A percentile compares a stretch with the other conserved stretches of the same genome.
These are phyloP conservation scores for Cryphonectria japonica DNA, from an alignment of 2,329 filamentous ascomycete genomes.

Conservation along the genomic window DNA sequence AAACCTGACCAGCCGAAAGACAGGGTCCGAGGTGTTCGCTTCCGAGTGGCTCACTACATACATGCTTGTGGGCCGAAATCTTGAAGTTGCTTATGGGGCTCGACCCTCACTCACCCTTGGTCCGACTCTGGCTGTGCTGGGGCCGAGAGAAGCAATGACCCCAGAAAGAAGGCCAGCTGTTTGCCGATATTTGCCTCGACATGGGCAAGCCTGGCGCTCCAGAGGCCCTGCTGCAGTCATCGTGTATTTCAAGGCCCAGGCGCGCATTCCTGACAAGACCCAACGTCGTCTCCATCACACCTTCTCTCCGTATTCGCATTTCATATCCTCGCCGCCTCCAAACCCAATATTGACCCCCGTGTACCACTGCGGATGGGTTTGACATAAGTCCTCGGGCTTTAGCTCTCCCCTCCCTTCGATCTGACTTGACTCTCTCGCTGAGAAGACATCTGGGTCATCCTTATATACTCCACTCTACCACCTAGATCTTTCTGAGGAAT, in stretches of 20 bases:
- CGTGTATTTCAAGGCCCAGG: constrained; percentile 24
- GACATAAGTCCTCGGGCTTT: not conserved
- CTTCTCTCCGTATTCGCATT: not conserved
- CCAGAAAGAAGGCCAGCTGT: constrained; percentile 24
- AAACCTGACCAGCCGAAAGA: not conserved
- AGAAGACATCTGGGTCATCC: not conserved
- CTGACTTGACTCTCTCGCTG: not conserved
- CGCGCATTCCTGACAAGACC: constrained; percentile 7
- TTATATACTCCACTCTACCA: not conserved
- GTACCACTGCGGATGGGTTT: not conserved
- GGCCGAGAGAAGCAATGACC: constrained; percentile 27
- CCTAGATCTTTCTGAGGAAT: not conserved
- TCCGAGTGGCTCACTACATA: constrained; percentile 15
- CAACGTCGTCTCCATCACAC: not conserved
- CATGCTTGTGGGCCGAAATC: constrained; percentile 23
- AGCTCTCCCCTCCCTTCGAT: not conserved
- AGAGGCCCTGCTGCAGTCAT: constrained; percentile 8
- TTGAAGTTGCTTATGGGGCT: constrained; percentile 30
- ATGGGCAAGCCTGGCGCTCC: constrained; percentile 24
- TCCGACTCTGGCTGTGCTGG: constrained; percentile 28
- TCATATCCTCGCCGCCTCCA: not conserved
- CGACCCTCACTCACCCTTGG: constrained; percentile 28
- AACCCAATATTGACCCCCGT: not conserved
- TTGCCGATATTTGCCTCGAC: constrained; percentile 29
- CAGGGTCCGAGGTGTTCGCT: constrained; percentile 16